Conservation (phyloP, 176 grass and related monocot species). For the Oryza coarctata region DNA sequence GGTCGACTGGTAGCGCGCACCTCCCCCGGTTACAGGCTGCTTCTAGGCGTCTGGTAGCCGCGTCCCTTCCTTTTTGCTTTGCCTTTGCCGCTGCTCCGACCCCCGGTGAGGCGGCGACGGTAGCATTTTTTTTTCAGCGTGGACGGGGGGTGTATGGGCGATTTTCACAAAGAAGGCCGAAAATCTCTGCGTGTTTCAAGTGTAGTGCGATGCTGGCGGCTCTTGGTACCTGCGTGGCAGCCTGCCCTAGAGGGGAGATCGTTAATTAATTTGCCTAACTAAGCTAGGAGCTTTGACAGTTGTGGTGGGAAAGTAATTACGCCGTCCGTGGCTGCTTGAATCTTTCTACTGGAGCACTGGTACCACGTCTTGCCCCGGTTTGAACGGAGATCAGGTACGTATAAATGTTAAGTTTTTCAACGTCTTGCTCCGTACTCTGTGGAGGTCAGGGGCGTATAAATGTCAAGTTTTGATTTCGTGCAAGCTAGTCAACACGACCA, state of each 20-base stretch:
- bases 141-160: not conserved
- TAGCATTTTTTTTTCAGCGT: not conserved
- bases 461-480: not conserved
- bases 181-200: not conserved
- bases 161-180: not conserved
- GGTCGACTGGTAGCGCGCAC: not conserved
- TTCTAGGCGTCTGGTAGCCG: slow-evolving; percentile 5
- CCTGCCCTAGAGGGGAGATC: not conserved
- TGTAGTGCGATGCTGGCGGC: no score
- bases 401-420: not conserved
- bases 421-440: not conserved
- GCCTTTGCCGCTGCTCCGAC: not conserved
- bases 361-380: not conserved
- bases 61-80: not conserved
- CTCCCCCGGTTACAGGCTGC: slow-evolving; percentile 8
- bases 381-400: not conserved
- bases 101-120: not conserved
- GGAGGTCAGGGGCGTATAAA: not conserved
- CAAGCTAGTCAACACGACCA: not conserved
- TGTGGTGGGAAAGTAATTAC: not conserved
- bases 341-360: no score
- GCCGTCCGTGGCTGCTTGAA: no score
- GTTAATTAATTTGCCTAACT: no score
- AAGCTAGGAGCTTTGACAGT: not conserved
- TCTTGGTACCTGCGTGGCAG: not conserved